Evolutionary conservation across 2,329 filamentous ascomycete genomes (phyloP), one percentile per base, ranked within the genome.

Genomic region (Colletotrichum brevisporum): DNA sequence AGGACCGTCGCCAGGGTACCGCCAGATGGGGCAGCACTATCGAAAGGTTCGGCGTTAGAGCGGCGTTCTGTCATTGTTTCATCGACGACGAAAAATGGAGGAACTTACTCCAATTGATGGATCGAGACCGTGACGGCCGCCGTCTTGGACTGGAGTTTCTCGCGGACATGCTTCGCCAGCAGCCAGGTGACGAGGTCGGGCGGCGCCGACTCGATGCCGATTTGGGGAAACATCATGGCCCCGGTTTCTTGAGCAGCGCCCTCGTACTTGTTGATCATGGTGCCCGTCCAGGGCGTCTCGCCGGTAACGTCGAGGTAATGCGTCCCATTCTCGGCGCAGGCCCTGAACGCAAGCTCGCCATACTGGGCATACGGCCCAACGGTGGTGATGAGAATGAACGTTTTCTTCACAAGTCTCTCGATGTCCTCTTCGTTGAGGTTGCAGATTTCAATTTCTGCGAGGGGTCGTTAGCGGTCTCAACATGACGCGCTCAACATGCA

Each of bases 1-100:
- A 98, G 78, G 4, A 90, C 82, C 0, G 94, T 94, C 41, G 88
- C 85, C 5, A 95, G 80, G 2, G 92, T 91, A 54, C 90, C 90
- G n/a, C 90, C 90, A 1, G 90, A 92, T 3, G 88, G 85, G 1
- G 79, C 74, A 27, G 81, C 77, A 52, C 84, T 88, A 63, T 74
- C 71, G 13, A 43, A 52, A 56, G 64, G 50, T 73, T 59, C 31
- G 41, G 65, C 26, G 48, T 70, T 59, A 67, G 54, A 56, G 62
- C 31, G 41, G 55, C 36, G 39, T 62, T 48, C 47, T 54, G 50
- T 43, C 43, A 52, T 27, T 16, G 48, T 63, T 69, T 48, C 55
- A 60, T 53, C 15, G 9, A 18, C 27, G n/a, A 36, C 15, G 10
- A 18, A n/a, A 15, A 50, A 54, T 52, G n/a, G 21, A 26, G 43